phyloP scores from a whole-genome alignment of 306 rosid genomes.

The Boehmeria nivea region DNA sequence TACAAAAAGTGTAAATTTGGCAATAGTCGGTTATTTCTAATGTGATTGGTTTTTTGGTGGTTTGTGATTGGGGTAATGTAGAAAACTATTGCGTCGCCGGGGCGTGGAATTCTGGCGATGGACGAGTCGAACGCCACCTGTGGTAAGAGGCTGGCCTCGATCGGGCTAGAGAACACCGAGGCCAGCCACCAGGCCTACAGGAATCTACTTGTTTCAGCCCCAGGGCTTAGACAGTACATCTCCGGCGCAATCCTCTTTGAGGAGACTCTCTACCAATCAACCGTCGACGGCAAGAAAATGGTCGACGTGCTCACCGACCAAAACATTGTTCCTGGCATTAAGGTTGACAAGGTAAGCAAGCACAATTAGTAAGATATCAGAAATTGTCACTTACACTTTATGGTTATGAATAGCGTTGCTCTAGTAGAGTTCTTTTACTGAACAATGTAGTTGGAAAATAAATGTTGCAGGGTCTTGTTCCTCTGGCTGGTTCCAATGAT shows the following conservation, averaged over 20 bases:
- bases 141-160: conserved; percentile 79
- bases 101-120: conserved; percentile 88
- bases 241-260: conserved; percentile 77
- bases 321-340: conserved; percentile 68
- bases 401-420: too few relatives aligned
- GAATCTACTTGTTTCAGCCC: conserved; percentile 60
- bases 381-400: too few relatives aligned
- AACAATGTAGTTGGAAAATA: not conserved
- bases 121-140: conserved; percentile 84
- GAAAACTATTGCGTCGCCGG: conserved; percentile 76
- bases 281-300: conserved; percentile 63
- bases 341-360: conserved; percentile 61
- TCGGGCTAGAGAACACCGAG: conserved; percentile 80
- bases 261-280: too few relatives aligned
- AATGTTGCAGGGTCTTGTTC: conserved; percentile 62
- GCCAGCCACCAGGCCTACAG: conserved; percentile 85
- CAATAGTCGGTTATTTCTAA: not conserved
- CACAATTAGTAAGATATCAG: not conserved
- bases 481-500: conserved; percentile 59
- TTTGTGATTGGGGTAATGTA: conserved; percentile 20
- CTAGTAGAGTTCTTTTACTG: too few relatives aligned
- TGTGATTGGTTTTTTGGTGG: not conserved
- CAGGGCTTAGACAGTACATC: conserved; percentile 67
- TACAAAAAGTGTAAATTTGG: too few relatives aligned
- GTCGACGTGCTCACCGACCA: conserved; percentile 62